Evolutionary conservation across 805 yeast genomes (phyloP), one percentile per base, ranked within the genome.

Genomic region (Nakazawaea peltata): DNA sequence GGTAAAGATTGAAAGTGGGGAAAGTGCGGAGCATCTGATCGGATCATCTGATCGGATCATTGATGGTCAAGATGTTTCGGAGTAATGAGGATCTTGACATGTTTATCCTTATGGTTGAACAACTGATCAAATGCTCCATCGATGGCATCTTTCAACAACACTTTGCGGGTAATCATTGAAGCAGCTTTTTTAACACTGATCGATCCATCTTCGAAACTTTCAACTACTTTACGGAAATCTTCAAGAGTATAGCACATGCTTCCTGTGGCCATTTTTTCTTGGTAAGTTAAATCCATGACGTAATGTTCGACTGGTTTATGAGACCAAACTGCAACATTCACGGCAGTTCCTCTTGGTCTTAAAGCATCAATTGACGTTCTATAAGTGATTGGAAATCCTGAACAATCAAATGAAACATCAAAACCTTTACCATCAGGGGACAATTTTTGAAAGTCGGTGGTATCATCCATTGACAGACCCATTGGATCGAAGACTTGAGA

Each of bases 251-350:
- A 76, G 40, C 81, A 74, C 63, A 76, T 73, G 2, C 81, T 73
- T 2, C 82, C 84, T 28, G 75, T 64, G 24, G 72, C 58, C 28
- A 53, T 51, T 47, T 73, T 77, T 49, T 77, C 84, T 36, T 65
- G 64, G 45, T 65, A 56, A 3, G 81, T 70, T n/a, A 73, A 53
- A 43, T 63, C 66, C 77, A 73, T 75, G 37, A 78, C 80, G 42
- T 61, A 61, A 48, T 65, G 69, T 11, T 57, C 57, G 17, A 69
- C 54, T 8, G 76, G 67, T 25, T 64, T 56, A 32, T 65, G 61
- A 14, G 77, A 73, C 80, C 81, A 77, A 28, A 77, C 70, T 4
- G 84, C 84, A 36, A 77, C 68, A 50, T 77, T 77, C 22, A 74
- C 71, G n/a, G 75, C 69, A 2, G 61, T 59, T 29, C 84, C 84